These are phyloP conservation scores for Lichenothelia convexa DNA, from an alignment of 495 filamentous ascomycete species.

Conservation along the genomic window DNA sequence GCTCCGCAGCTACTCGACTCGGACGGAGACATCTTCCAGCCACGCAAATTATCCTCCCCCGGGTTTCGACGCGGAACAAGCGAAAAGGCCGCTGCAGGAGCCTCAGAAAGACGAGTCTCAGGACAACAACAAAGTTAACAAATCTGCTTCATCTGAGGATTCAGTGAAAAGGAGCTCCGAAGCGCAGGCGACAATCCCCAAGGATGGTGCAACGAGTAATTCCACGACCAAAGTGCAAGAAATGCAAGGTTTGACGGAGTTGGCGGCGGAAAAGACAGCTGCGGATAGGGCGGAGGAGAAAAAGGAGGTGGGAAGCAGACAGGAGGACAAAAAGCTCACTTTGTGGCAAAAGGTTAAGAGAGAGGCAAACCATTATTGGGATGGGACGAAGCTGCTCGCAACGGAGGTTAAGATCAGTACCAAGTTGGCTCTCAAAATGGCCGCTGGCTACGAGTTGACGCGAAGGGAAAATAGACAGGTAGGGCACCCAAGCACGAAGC, in stretches of 20 bases:
- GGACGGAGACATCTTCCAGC: conserved; percentile 49
- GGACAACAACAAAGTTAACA: conserved; percentile 23
- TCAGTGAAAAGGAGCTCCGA: conserved; percentile 5
- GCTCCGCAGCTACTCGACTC: conserved; percentile 14
- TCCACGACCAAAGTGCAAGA: conserved; percentile 29
- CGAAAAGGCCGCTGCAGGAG: conserved; percentile 64
- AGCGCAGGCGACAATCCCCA: conserved; percentile 13
- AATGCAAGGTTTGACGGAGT: conserved; percentile 25
- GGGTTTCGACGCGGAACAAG: conserved; percentile 79
- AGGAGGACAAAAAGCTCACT: conserved; percentile 71
- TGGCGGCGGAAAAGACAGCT: conserved; percentile 28
- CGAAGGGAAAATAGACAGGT: conserved; percentile 81
- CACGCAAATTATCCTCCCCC: conserved; percentile 57
- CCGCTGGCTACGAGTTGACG: conserved; percentile 88
- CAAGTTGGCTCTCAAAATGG: conserved; percentile 88
- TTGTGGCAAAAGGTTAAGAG: conserved; percentile 83
- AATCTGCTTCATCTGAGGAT: conserved; percentile 8
- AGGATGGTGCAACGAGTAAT: conserved; percentile 22
- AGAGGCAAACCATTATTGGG: conserved; percentile 89
- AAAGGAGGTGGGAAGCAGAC: conserved; percentile 41
- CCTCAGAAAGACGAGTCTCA: conserved; percentile 25
- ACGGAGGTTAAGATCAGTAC: conserved; percentile 86
- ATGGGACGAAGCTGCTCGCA: conserved; percentile 93
- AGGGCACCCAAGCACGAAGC: no score
- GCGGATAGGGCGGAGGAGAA: conserved; percentile 32